These are phyloP conservation scores for Aegilops longissima DNA, from an alignment of 176 grass and related monocot species.

Conservation along the genomic window DNA sequence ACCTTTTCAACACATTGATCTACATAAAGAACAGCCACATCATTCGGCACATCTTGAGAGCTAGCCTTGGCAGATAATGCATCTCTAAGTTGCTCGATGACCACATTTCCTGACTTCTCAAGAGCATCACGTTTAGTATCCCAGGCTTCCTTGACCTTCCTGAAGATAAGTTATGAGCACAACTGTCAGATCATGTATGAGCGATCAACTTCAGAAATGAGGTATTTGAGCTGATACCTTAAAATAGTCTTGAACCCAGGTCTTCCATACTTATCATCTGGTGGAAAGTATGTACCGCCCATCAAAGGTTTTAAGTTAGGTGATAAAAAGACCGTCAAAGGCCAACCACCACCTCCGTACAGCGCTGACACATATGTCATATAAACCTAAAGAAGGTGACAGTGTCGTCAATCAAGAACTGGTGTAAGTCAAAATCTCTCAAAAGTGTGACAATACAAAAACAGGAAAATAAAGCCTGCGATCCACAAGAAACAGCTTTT, in stretches of 20 bases:
- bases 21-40: constrained; percentile 52
- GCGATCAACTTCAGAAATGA: background rate
- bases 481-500: background rate
- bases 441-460: background rate
- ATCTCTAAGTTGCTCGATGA: constrained; percentile 76
- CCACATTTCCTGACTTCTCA: constrained; percentile 57
- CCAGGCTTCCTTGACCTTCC: constrained; percentile 94
- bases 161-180: constrained; percentile 24
- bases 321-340: constrained; percentile 89
- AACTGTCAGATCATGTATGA: background rate
- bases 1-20: constrained; percentile 81
- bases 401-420: background rate
- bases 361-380: constrained; percentile 91
- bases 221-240: constrained; percentile 47
- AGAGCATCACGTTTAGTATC: constrained; percentile 78
- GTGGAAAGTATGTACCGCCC: constrained; percentile 98
- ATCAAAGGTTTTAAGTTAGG: constrained; percentile 84
- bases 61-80: constrained; percentile 72
- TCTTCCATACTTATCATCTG: constrained; percentile 86
- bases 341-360: constrained; percentile 92
- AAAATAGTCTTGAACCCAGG: constrained; percentile 94
- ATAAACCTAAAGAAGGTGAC: constrained; percentile 64
- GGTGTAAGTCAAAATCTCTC: background rate
- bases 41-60: constrained; percentile 60
- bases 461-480: background rate